Evolutionary conservation across 2,329 filamentous ascomycete species (phyloP), one percentile per base, ranked within the genome.

Genomic region (Calonectria naviculata): DNA sequence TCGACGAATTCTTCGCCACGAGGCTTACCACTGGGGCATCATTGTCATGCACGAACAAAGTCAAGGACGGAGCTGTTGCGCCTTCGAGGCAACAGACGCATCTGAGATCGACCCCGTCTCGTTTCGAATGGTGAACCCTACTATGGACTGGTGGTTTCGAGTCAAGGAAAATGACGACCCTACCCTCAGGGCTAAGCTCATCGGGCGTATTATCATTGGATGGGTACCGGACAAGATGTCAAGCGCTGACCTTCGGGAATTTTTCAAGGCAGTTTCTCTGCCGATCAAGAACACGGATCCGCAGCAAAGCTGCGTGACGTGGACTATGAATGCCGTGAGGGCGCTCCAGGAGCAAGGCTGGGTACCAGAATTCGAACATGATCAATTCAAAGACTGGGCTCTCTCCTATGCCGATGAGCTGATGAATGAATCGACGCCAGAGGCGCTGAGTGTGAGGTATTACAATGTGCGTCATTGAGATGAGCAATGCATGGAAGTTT

Each of bases 231-330:
- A 71, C 7, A 61, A 36, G 1, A 26, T 76, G 1, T 74, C 77
- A 1, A 66, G 21, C 4, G 60, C 65, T 17, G 73, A 80, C 24
- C 60, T 83, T 8, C 19, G n/a, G 2, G 65, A 41, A 0, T 62
- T 82, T 9, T 79, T 82, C 24, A 60, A 42, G 1, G 31, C 13
- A 12, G 63, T 83, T 36, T 78, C 75, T 19, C 58, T 81, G 3
- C 81, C 81, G 1, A 68, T 75, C 0, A 83, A 80, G 70, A 79
- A 82, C 26, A 80, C 67, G 19, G 54, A 82, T 60, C 81, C 80
- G 0, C 81, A 82, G 47, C 79, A 83, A 70, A 82, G 80, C 68
- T 82, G 80, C n/a, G 80, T 82, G 60, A 80, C 80, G 15, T 82
- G 81, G 80, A 70, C 61, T n/a, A 62, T 73, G 26, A 67, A 77